Percentiles rank a stretch among this genome's conserved stretches.
Evolutionary conservation across 2,329 filamentous ascomycete species (phyloP).

Genomic region (Malbranchea cinnamomea): DNA sequence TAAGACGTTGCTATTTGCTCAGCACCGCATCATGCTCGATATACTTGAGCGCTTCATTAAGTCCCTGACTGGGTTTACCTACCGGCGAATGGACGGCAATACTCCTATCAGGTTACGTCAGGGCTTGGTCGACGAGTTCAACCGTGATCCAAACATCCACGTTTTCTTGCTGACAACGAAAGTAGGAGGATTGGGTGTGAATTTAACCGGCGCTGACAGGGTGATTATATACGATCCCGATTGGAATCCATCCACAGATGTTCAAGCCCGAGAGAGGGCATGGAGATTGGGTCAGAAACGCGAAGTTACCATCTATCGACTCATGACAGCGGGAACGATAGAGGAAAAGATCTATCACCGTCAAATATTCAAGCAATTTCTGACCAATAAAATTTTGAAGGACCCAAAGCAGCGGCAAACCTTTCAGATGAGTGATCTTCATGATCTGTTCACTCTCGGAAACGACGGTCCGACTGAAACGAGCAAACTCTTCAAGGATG

Average conservation of each 20-base stretch:
- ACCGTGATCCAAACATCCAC: conserved; percentile 61
- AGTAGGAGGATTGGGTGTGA: conserved; percentile 85
- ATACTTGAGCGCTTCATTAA: conserved; percentile 74
- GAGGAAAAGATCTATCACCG: conserved; percentile 99
- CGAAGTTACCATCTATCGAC: conserved; percentile 85
- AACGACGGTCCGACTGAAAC: conserved; percentile 63
- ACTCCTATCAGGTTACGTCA: conserved; percentile 85
- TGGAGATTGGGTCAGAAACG: conserved; percentile 93
- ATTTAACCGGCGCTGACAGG: conserved; percentile 83
- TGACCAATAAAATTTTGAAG: conserved; percentile 89
- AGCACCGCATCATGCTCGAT: conserved; percentile 89
- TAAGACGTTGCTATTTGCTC: conserved; percentile 84
- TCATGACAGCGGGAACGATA: conserved; percentile 97
- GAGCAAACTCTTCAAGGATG: conserved; percentile 72
- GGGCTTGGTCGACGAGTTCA: conserved; percentile 81
- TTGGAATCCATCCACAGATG: conserved; percentile 94
- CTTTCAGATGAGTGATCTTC: conserved; percentile 77
- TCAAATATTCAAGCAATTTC: conserved; percentile 95
- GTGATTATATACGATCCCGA: conserved; percentile 98
- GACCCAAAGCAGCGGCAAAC: conserved; percentile 87
- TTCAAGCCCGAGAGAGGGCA: conserved; percentile 86
- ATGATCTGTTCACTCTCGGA: conserved; percentile 77
- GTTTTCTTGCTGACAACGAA: conserved; percentile 92
- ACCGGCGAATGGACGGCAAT: conserved; percentile 82
- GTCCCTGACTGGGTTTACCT: conserved; percentile 54